These are phyloP conservation scores for Coprinopsis strossmayeri DNA, from an alignment of 768 basidiomycete species.

Conservation along the genomic window DNA sequence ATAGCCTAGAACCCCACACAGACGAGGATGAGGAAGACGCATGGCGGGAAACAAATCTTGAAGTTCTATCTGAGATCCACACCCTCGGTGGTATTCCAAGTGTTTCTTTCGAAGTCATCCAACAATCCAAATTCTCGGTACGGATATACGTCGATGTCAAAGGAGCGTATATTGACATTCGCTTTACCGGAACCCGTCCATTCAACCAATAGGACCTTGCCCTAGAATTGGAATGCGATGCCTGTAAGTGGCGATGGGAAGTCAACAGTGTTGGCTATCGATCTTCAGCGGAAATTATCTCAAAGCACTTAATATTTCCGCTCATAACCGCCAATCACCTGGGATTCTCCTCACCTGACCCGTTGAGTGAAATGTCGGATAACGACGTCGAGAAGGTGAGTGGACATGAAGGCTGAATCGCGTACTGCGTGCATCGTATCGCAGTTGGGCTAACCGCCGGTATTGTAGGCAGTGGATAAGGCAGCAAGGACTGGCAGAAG, in stretches of 20 bases:
- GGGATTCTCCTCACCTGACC: conserved; percentile 56
- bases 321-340: conserved; percentile 67
- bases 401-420: too few relatives aligned
- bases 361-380: conserved; percentile 48
- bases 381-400: conserved; percentile 62
- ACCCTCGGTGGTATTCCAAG: conserved; percentile 55
- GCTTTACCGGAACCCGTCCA: conserved; percentile 10
- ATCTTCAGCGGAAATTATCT: conserved; percentile 64
- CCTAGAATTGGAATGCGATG: conserved; percentile 49
- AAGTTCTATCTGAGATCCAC: conserved; percentile 52
- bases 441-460: too few relatives aligned
- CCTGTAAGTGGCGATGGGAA: conserved; percentile 80
- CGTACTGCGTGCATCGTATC: too few relatives aligned
- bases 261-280: conserved; percentile 57
- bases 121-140: conserved; percentile 59
- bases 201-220: conserved; percentile 50
- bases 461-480: conserved; percentile 64
- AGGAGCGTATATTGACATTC: conserved; percentile 8
- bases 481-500: conserved; percentile 64
- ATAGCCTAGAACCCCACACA: conserved; percentile 22
- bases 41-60: conserved; percentile 53
- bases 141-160: conserved; percentile 15
- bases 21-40: conserved; percentile 44
- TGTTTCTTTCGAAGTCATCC: conserved; percentile 50
- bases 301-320: conserved; percentile 72